Conservation (phyloP, 2,329 filamentous ascomycete species). For the Chaetomiaceae sp. region DNA sequence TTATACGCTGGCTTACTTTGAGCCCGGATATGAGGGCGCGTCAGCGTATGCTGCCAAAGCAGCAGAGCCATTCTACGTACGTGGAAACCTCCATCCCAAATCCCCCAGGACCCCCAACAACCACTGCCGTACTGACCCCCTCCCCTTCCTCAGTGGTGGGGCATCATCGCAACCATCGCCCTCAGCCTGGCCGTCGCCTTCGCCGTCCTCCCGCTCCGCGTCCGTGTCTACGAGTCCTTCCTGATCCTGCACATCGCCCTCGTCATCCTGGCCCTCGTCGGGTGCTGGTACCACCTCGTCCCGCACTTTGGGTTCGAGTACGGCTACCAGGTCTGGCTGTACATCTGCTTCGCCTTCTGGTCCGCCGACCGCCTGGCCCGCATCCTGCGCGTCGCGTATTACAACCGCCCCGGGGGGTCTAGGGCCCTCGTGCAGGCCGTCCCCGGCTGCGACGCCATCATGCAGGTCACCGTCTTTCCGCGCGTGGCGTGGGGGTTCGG, state of each 20-base stretch:
- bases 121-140: too few relatives aligned
- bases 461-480: neutral
- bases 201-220: neutral
- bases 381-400: neutral
- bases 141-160: neutral
- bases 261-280: neutral
- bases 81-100: neutral
- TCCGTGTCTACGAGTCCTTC: constrained; percentile 1
- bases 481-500: neutral
- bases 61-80: neutral
- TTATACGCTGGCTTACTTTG: neutral
- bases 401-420: neutral
- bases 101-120: neutral
- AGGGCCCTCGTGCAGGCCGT: neutral
- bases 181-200: neutral
- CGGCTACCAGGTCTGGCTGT: constrained; percentile 7
- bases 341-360: constrained; percentile 7
- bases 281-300: constrained; percentile 1
- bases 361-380: neutral
- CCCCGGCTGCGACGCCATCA: neutral
- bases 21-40: neutral
- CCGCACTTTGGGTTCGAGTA: neutral
- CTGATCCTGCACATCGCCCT: neutral
- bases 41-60: neutral
- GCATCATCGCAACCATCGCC: neutral